These are phyloP conservation scores for Yamadazyma oceani DNA, from an alignment of 1,139 yeast species.

Conservation along the genomic window DNA sequence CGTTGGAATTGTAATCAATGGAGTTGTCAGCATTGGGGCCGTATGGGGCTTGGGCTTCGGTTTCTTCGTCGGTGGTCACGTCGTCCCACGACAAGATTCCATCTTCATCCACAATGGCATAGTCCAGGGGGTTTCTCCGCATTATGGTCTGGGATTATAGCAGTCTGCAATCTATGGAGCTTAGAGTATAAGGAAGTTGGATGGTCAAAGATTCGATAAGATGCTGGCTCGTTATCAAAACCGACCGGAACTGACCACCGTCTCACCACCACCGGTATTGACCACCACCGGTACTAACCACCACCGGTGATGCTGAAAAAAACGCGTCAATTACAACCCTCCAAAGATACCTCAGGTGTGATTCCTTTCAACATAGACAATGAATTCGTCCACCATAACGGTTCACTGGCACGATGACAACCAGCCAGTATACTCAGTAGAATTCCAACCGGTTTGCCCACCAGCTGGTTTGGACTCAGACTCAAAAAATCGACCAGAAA, in stretches of 20 bases:
- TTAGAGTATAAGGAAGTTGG: no score
- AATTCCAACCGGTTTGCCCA: constrained; percentile 54
- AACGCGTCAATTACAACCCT: background rate
- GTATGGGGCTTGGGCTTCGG: background rate
- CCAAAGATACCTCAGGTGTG: no score
- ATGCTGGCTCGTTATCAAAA: no score
- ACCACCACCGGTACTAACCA: no score
- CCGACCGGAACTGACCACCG: no score
- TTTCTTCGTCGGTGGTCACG: constrained; percentile 10
- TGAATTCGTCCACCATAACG: constrained; percentile 63
- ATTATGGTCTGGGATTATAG: no score
- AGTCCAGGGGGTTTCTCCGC: no score
- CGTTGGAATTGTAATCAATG: background rate
- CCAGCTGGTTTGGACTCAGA: constrained; percentile 12
- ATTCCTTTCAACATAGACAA: no score
- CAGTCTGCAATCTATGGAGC: no score
- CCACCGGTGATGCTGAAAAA: background rate
- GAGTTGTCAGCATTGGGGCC: background rate
- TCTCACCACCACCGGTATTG: no score
- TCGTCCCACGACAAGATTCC: constrained; percentile 18
- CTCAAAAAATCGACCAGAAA: constrained; percentile 3
- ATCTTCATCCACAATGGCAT: constrained; percentile 10
- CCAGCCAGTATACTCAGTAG: constrained; percentile 81
- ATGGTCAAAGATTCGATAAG: no score
- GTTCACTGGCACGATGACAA: constrained; percentile 83